A percentile compares a stretch with the other conserved stretches of the same genome.
Evolutionary conservation across 1,284 basidiomycete genomes (phyloP).

Genomic region (Pyrrhoderma lamaoense): DNA sequence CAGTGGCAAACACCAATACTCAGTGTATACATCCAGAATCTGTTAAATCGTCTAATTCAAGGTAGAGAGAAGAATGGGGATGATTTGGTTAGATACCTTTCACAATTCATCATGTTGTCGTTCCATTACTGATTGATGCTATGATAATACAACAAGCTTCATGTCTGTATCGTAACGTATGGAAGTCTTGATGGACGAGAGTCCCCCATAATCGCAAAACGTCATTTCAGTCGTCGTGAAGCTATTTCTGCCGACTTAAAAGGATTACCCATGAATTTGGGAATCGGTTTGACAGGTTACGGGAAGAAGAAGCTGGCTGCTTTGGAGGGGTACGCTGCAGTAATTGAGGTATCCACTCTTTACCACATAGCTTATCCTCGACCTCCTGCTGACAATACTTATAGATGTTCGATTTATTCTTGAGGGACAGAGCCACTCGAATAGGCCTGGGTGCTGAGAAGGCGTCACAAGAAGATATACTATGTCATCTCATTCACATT

Average conservation of each 20-base stretch:
- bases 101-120: no score
- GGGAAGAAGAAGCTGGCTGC: constrained; percentile 53
- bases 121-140: neutral
- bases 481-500: constrained; percentile 54
- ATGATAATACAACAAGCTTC: constrained; percentile 31
- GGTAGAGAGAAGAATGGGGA: constrained; percentile 23
- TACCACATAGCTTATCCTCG: neutral
- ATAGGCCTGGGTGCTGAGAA: constrained; percentile 20
- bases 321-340: constrained; percentile 63
- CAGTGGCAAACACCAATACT: constrained; percentile 45
- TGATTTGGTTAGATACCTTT: no score
- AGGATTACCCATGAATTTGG: constrained; percentile 41
- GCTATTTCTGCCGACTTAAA: constrained; percentile 39
- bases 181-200: constrained; percentile 42
- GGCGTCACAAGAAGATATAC: constrained; percentile 15
- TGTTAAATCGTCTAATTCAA: constrained; percentile 48
- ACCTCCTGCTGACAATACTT: no score
- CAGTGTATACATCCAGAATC: constrained; percentile 40
- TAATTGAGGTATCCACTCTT: constrained; percentile 48
- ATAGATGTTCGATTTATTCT: constrained; percentile 51
- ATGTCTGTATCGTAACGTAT: constrained; percentile 53
- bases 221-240: constrained; percentile 43
- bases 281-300: constrained; percentile 49
- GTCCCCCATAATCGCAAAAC: constrained; percentile 46
- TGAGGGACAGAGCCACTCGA: constrained; percentile 1